Evolutionary conservation across 2,329 filamentous ascomycete species (phyloP), one percentile per base, ranked within the genome.

Genomic region (Pseudocercospora musae): DNA sequence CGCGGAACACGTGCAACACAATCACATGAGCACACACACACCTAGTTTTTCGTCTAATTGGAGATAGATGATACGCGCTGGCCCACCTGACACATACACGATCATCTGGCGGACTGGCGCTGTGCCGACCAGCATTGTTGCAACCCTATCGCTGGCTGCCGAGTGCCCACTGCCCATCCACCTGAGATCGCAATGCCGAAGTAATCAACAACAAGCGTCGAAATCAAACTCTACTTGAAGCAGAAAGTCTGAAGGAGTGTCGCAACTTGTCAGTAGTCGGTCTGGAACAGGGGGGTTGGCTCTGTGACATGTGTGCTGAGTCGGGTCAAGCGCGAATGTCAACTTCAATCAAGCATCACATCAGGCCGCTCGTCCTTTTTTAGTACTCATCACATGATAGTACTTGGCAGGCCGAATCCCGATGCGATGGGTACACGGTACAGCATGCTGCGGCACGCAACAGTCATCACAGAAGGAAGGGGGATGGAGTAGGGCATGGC

Each of bases 201-300:
- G 44, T 49, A 49, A 50, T 50, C 21, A 50, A 50, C 46, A 50
- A 50, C 21, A 50, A 50, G 21, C 21, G 21, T 50, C 27, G 21
- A 50, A 50, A 50, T 50, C 6, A 23, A 50, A 50, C 25, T 53
- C 50, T 53, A 31, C 27, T 27, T 48, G 18, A 48, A 25, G 40
- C 48, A 44, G 40, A 33, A 58, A n/a, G n/a, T n/a, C 23, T 53
- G 49, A 20, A 53, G 27, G 23, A 27, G 7, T 53, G 56, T 40
- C 37, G 21, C 57, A 48, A 59, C n/a, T n/a, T n/a, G n/a, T n/a
- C n/a, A n/a, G n/a, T n/a, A n/a, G 29, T 52, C 31, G 37, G 44
- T 59, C 57, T 59, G 27, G 57, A 59, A 59, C 46, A 52, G 57
- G 57, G 57, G 57, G 25, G 27, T 50, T 44, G 5, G 9, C 44